Evolutionary conservation across 2,329 filamentous ascomycete genomes (phyloP).

Genomic region (Fusarium humuli): DNA sequence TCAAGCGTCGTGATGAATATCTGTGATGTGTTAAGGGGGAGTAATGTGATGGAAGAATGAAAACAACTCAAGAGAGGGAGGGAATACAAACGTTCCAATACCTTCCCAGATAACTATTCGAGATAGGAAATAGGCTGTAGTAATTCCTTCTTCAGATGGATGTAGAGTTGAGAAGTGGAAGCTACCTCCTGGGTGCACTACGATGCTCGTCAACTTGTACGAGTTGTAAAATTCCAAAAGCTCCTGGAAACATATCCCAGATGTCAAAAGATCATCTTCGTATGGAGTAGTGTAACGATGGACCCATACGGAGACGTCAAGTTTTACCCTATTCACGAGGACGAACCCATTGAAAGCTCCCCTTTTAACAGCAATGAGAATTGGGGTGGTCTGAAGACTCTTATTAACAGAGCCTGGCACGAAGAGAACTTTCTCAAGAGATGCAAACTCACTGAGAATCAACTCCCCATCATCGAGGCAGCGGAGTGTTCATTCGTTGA

Average conservation of each 20-base stretch:
- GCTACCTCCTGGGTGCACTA: neutral
- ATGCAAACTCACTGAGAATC: neutral
- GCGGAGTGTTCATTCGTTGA: neutral
- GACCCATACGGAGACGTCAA: neutral
- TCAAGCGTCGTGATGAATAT: no score
- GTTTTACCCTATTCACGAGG: neutral
- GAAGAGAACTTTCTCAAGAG: neutral
- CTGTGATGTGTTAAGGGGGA: no score
- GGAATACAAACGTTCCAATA: no score
- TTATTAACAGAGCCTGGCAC: neutral
- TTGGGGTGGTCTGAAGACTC: neutral
- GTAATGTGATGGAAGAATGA: no score
- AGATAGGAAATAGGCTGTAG: no score
- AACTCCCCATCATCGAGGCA: neutral
- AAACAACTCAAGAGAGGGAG: no score
- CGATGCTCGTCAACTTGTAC: neutral
- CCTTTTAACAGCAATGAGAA: no score
- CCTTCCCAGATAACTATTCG: no score
- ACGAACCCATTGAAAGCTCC: neutral
- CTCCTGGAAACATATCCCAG: neutral
- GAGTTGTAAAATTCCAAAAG: neutral
- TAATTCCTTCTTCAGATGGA: no score
- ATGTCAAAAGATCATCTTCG: neutral
- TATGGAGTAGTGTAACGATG: accelerated
- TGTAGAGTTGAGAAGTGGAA: no score